Evolutionary conservation across 257 asterid species (phyloP).

Genomic region (Salvia hispanica): DNA sequence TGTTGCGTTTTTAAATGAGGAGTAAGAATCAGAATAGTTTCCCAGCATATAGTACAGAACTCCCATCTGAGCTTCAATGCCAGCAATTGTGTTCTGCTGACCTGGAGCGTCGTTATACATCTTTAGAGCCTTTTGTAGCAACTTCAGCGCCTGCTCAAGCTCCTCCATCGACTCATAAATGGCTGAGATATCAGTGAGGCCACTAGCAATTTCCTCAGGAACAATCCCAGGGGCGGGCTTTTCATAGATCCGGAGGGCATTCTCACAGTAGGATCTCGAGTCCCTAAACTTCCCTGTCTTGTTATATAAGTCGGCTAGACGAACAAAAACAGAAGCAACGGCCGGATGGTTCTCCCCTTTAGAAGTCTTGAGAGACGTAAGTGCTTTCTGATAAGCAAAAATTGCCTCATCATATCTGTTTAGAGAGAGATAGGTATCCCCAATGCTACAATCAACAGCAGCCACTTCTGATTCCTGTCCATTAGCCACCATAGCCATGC

Average conservation of each 20-base stretch:
- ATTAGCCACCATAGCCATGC: slow-evolving; percentile 89
- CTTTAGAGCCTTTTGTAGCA: slow-evolving; percentile 86
- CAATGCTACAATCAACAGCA: slow-evolving; percentile 80
- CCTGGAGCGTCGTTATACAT: slow-evolving; percentile 85
- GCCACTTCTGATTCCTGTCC: slow-evolving; percentile 93
- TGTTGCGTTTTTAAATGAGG: slow-evolving; percentile 56
- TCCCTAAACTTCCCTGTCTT: slow-evolving; percentile 83
- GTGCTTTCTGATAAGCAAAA: slow-evolving; percentile 86
- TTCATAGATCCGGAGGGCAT: slow-evolving; percentile 79
- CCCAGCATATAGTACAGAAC: slow-evolving; percentile 85
- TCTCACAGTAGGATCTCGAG: slow-evolving; percentile 81
- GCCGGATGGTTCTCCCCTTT: slow-evolving; percentile 94
- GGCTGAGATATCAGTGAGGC: slow-evolving; percentile 83
- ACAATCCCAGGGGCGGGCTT: slow-evolving; percentile 74
- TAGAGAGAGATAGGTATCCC: slow-evolving; percentile 78
- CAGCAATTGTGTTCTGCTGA: slow-evolving; percentile 80
- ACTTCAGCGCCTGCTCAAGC: slow-evolving; percentile 74
- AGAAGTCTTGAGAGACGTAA: slow-evolving; percentile 72
- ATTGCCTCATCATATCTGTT: slow-evolving; percentile 87
- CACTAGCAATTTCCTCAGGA: slow-evolving; percentile 87
- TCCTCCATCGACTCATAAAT: slow-evolving; percentile 91
- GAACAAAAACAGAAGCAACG: slow-evolving; percentile 85
- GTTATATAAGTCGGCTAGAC: slow-evolving; percentile 82
- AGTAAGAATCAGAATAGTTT: slow-evolving; percentile 68
- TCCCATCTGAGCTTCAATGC: slow-evolving; percentile 96